Percentiles rank a stretch among this genome's conserved stretches.
phyloP scores from a whole-genome alignment of 2,329 filamentous ascomycete genomes.

The Paraphoma chrysanthemicola region DNA sequence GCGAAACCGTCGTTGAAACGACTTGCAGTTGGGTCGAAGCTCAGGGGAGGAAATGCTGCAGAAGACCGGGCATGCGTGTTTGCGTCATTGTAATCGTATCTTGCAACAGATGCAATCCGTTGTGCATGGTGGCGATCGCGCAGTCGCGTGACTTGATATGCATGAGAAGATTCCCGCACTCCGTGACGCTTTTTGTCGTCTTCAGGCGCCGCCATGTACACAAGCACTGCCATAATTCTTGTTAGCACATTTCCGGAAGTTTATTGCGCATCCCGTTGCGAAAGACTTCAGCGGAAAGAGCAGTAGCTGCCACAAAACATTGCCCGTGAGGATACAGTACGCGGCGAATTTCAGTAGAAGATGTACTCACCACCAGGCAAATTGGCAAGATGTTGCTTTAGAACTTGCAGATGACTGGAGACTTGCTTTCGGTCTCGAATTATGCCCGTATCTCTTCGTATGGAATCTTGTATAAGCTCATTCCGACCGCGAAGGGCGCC shows the following conservation, averaged over 20 bases:
- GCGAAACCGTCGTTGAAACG: slow-evolving; percentile 10
- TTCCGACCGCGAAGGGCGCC: slow-evolving; percentile 66
- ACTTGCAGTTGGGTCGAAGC: slow-evolving; percentile 14
- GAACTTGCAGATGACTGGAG: slow-evolving; percentile 69
- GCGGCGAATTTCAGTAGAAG: neutral
- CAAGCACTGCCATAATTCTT: slow-evolving; percentile 42
- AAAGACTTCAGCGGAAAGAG: neutral
- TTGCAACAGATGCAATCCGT: slow-evolving; percentile 21
- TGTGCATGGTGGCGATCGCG: slow-evolving; percentile 29
- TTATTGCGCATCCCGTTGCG: slow-evolving; percentile 14
- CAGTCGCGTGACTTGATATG: slow-evolving; percentile 28
- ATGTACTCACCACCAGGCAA: slow-evolving; percentile 59
- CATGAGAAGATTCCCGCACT: slow-evolving; percentile 20
- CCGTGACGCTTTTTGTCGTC: slow-evolving; percentile 31
- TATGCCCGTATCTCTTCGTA: slow-evolving; percentile 62
- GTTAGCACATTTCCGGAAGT: slow-evolving; percentile 28
- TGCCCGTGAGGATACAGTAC: too few relatives aligned
- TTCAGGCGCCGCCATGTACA: slow-evolving; percentile 50
- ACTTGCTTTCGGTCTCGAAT: slow-evolving; percentile 64
- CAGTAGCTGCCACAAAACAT: neutral
- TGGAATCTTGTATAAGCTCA: slow-evolving; percentile 67
- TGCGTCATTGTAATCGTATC: slow-evolving; percentile 29
- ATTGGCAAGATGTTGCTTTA: slow-evolving; percentile 62
- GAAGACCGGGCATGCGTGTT: slow-evolving; percentile 21
- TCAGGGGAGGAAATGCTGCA: slow-evolving; percentile 21